Evolutionary conservation across 306 rosid genomes (phyloP).

Genomic region (Rosa multiflora): DNA sequence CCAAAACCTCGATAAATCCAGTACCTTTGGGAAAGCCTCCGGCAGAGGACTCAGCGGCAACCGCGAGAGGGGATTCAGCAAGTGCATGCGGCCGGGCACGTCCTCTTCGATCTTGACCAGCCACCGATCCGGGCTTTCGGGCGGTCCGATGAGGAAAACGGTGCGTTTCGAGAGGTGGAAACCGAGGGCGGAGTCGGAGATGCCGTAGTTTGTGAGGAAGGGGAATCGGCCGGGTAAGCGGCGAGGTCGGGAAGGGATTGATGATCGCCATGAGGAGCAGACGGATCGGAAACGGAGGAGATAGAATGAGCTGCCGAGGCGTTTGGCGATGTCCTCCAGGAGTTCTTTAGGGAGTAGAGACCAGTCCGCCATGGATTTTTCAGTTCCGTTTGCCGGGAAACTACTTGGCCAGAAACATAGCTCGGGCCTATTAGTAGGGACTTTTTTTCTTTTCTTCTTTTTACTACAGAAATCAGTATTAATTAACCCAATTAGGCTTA

Average conservation of each 20-base stretch:
- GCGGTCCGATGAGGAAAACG: constrained; percentile 29
- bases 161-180: constrained; percentile 53
- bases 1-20: constrained; percentile 37
- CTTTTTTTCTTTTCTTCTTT: no score
- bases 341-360: constrained; percentile 61
- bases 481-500: no score
- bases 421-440: not conserved
- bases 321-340: constrained; percentile 40
- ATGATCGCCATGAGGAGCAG: constrained; percentile 60
- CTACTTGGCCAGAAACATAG: not conserved
- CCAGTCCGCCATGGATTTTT: constrained; percentile 53
- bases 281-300: constrained; percentile 61
- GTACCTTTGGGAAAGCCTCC: constrained; percentile 28
- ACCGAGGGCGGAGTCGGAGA: constrained; percentile 35
- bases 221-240: constrained; percentile 39
- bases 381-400: constrained; percentile 9
- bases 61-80: constrained; percentile 48
- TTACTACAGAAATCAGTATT: no score
- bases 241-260: constrained; percentile 33
- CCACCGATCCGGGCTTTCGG: constrained; percentile 34
- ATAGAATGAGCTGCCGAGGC: constrained; percentile 39
- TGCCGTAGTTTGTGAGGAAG: constrained; percentile 46
- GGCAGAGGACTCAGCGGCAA: constrained; percentile 28
- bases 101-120: constrained; percentile 45
- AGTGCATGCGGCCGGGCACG: constrained; percentile 19